These are phyloP conservation scores for Piper longum DNA, from an alignment of 164 flowering plant species.

Conservation along the genomic window DNA sequence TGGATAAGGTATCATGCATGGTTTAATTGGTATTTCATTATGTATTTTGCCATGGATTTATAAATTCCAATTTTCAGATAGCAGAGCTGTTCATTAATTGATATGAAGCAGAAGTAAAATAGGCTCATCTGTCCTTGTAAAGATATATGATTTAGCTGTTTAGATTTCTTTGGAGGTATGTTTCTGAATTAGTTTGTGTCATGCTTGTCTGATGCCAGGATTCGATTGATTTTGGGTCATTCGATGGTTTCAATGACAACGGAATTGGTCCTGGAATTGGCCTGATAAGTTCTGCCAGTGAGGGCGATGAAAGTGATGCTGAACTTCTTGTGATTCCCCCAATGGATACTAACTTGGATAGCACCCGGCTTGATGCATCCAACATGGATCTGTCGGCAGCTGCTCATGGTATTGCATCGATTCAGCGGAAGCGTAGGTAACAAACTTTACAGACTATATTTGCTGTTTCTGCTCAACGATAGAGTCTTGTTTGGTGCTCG, in stretches of 20 bases:
- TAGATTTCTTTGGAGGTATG: not conserved
- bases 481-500: not conserved
- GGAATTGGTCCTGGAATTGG: constrained; percentile 15
- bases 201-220: constrained; percentile 16
- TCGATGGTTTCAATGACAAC: constrained; percentile 41
- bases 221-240: constrained; percentile 21
- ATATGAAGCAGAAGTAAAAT: too few relatives aligned
- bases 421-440: constrained; percentile 35
- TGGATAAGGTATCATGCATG: too few relatives aligned
- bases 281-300: constrained; percentile 45
- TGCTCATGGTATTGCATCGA: constrained; percentile 35
- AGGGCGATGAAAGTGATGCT: constrained; percentile 70
- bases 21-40: too few relatives aligned
- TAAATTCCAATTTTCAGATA: too few relatives aligned
- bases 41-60: too few relatives aligned
- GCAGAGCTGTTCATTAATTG: too few relatives aligned
- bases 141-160: too few relatives aligned
- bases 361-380: constrained; percentile 30
- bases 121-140: too few relatives aligned
- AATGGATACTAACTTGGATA: constrained; percentile 51
- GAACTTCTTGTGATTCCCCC: constrained; percentile 47
- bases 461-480: not conserved
- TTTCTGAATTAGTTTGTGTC: not conserved
- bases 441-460: not conserved
- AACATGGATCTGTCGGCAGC: constrained; percentile 11